Evolutionary conservation across 495 filamentous ascomycete species (phyloP).

Genomic region (Aspergillus sparsus): DNA sequence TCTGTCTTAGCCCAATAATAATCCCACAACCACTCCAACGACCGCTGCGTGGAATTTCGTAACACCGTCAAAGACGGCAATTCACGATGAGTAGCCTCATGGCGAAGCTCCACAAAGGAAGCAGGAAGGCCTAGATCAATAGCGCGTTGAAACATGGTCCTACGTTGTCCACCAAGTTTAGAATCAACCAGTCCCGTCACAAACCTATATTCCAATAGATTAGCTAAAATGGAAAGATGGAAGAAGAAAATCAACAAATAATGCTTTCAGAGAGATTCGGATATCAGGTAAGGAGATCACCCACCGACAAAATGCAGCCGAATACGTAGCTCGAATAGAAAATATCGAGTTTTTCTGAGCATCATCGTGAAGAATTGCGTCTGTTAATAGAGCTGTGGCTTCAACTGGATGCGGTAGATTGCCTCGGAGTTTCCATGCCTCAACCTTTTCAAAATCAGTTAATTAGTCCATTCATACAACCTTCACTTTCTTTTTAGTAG

Average conservation of each 20-base stretch:
- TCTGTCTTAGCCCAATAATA: conserved; percentile 70
- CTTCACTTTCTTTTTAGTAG: not conserved
- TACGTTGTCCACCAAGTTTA: conserved; percentile 64
- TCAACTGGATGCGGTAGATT: conserved; percentile 80
- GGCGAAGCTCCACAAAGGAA: conserved; percentile 85
- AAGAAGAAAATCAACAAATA: no score
- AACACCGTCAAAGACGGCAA: conserved; percentile 73
- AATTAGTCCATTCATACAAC: conserved; percentile 4
- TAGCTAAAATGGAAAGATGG: not conserved
- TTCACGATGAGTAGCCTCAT: conserved; percentile 87
- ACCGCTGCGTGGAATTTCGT: conserved; percentile 62
- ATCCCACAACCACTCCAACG: conserved; percentile 82
- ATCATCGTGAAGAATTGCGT: conserved; percentile 70
- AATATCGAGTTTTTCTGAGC: conserved; percentile 52
- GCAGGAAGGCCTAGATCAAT: conserved; percentile 73
- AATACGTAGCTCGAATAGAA: conserved; percentile 57
- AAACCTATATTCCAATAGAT: conserved; percentile 57
- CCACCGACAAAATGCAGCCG: conserved; percentile 62
- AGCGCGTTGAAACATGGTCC: conserved; percentile 82
- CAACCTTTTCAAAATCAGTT: conserved; percentile 38
- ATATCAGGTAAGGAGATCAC: conserved; percentile 21
- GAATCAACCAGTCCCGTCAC: conserved; percentile 86
- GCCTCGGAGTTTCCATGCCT: conserved; percentile 64
- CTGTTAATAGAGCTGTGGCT: conserved; percentile 73
- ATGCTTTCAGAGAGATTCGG: not conserved